Evolutionary conservation across 2,329 filamentous ascomycete genomes (phyloP).

Genomic region (Ceratocystis ficicola): DNA sequence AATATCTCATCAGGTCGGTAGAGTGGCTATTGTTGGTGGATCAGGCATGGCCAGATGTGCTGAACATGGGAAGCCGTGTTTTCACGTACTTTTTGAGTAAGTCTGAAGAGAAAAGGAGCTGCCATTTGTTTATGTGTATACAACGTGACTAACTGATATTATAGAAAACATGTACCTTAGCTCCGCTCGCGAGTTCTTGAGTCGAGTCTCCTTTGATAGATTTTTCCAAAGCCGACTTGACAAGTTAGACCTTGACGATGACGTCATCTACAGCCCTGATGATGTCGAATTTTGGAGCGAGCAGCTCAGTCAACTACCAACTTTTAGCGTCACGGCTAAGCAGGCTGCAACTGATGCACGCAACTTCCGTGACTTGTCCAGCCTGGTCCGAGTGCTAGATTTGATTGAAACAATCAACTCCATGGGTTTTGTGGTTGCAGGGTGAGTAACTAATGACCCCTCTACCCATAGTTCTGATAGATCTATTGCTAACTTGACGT

Average conservation of each 20-base stretch:
- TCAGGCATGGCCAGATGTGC: constrained; percentile 58
- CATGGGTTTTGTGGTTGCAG: constrained; percentile 38
- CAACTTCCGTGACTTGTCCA: constrained; percentile 57
- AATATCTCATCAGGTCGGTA: constrained; percentile 61
- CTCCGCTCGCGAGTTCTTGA: constrained; percentile 43
- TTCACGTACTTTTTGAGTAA: constrained; percentile 76
- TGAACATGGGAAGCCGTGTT: constrained; percentile 55
- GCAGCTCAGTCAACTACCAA: constrained; percentile 23
- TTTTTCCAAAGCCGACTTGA: constrained; percentile 33
- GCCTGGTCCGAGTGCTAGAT: constrained; percentile 53
- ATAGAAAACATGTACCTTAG: constrained; percentile 40
- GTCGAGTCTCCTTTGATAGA: constrained; percentile 39
- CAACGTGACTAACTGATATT: constrained; percentile 17
- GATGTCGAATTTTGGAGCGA: constrained; percentile 33
- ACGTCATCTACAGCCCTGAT: constrained; percentile 29
- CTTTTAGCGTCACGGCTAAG: constrained; percentile 28
- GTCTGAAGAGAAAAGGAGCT: constrained; percentile 32
- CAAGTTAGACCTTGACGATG: constrained; percentile 31
- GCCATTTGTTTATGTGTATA: constrained; percentile 24
- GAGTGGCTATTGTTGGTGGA: constrained; percentile 75
- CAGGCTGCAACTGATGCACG: constrained; percentile 44
- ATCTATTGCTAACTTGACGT: constrained; percentile 3
- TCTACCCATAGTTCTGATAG: neutral
- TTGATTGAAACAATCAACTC: constrained; percentile 54
- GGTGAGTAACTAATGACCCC: constrained; percentile 34